Evolutionary conservation across 345 rosid genomes (phyloP), one percentile per base, ranked within the genome.

Genomic region (Citrus trifoliata): DNA sequence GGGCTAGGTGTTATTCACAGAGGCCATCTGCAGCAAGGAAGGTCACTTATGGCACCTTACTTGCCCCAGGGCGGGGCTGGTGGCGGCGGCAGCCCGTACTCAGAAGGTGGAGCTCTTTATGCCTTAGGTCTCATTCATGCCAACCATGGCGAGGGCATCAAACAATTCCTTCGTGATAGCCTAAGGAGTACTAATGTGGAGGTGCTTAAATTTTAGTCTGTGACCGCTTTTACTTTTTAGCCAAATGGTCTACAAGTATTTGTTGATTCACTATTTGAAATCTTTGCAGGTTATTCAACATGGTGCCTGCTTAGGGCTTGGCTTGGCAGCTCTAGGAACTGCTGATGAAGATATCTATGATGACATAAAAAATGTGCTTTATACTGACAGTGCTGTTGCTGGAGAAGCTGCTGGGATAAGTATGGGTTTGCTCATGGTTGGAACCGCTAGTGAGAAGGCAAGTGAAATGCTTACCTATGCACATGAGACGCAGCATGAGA

Each of bases 341-440:
- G 99, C 99, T 38, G 98, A 97, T 63, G 98, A 94, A 83, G 98
- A 97, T 14, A 90, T 92, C 69, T 97, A 89, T 80, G 98, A 97
- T 80, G 98, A 97, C 80, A 86, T 94, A 46, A 93, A 93, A 88
- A 94, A 83, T 82, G 95, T 85, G 73, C 90, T 97, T 55, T 94
- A 97, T 35, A 87, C 93, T 53, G 99, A 97, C 84, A 93, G 97
- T 85, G 98, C 98, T 28, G 98, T 97, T 80, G 98, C 98, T 60
- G 98, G 99, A 78, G 99, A 97, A 88, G 99, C 99, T 87, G 99
- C 98, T 78, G 99, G 99, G 58, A 90, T 97, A 76, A 89, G 98
- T 82, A 97, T 97, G 98, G 99, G 99, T 71, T 83, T 97, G 79
- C 92, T 97, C 25, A 90, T 97, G 99, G 99, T 93, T 80, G 99